These are phyloP conservation scores for Cinnamomum chago DNA, from an alignment of 164 flowering plant genomes.

Conservation along the genomic window DNA sequence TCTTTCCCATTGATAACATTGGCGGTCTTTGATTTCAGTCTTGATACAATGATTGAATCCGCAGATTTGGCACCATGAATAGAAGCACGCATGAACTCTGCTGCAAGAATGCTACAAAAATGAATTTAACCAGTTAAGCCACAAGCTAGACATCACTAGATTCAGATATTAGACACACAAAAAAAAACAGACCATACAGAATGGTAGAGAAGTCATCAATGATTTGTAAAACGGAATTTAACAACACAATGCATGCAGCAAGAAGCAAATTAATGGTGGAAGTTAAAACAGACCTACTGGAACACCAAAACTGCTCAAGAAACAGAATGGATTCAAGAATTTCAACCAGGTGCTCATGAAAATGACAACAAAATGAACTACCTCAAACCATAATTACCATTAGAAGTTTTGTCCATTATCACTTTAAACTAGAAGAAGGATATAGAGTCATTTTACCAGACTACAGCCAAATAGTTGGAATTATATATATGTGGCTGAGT, in stretches of 20 bases:
- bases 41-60: constrained; percentile 51
- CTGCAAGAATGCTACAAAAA: constrained; percentile 98
- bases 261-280: background rate
- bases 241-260: background rate
- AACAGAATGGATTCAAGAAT: background rate
- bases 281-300: background rate
- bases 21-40: constrained; percentile 46
- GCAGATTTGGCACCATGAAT: constrained; percentile 54
- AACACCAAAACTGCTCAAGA: background rate
- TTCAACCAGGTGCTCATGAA: background rate
- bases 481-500: too few species aligned
- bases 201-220: background rate
- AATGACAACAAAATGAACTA: background rate
- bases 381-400: background rate
- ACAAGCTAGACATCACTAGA: constrained; percentile 18
- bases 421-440: background rate
- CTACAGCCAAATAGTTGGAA: background rate
- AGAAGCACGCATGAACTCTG: constrained; percentile 92
- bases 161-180: constrained; percentile 4
- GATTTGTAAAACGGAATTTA: background rate
- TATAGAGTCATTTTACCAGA: background rate
- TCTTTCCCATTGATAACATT: constrained; percentile 45
- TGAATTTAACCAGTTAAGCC: constrained; percentile 42
- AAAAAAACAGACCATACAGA: background rate
- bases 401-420: background rate